Percentiles rank a stretch among this genome's conserved stretches.
phyloP scores from a whole-genome alignment of 495 filamentous ascomycete species.

The Parachaetomium inaequale region DNA sequence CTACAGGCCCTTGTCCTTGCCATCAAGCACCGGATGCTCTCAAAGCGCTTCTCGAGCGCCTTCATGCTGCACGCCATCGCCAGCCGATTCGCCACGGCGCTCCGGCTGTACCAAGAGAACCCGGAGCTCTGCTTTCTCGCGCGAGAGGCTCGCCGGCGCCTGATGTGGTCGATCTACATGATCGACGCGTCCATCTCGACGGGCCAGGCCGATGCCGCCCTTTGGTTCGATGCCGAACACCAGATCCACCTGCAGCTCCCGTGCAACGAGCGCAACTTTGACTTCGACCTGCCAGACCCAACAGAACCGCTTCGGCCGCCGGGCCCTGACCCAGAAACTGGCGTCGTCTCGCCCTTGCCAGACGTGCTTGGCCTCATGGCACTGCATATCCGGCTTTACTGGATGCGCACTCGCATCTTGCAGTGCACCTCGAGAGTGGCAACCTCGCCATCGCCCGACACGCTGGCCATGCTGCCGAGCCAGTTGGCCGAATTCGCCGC shows the following conservation, averaged over 20 bases:
- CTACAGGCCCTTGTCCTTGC: conserved; percentile 48
- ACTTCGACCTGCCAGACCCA: conserved; percentile 48
- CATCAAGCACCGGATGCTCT: conserved; percentile 48
- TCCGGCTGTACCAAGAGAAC: conserved; percentile 49
- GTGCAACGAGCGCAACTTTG: conserved; percentile 52
- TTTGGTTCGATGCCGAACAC: conserved; percentile 42
- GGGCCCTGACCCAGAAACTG: conserved; percentile 23
- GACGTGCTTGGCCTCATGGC: conserved; percentile 49
- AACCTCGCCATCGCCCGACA: conserved; percentile 32
- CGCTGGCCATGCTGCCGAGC: conserved; percentile 39
- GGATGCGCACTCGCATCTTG: conserved; percentile 44
- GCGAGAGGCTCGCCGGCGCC: conserved; percentile 46
- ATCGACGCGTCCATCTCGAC: conserved; percentile 46
- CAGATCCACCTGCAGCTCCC: conserved; percentile 47
- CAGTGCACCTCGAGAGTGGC: conserved; percentile 40
- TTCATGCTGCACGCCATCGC: conserved; percentile 49
- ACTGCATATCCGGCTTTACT: conserved; percentile 46
- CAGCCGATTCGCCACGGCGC: conserved; percentile 45
- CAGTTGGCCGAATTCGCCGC: conserved; percentile 39
- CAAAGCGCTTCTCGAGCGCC: conserved; percentile 43
- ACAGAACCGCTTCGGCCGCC: conserved; percentile 44
- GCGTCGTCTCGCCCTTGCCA: conserved; percentile 30
- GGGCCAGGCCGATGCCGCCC: conserved; percentile 44
- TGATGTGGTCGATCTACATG: conserved; percentile 52
- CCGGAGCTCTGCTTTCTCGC: conserved; percentile 48